Base-by-base conservation (phyloP, 495 filamentous ascomycete genomes). In the Chaetomidium leptoderma region DNA sequence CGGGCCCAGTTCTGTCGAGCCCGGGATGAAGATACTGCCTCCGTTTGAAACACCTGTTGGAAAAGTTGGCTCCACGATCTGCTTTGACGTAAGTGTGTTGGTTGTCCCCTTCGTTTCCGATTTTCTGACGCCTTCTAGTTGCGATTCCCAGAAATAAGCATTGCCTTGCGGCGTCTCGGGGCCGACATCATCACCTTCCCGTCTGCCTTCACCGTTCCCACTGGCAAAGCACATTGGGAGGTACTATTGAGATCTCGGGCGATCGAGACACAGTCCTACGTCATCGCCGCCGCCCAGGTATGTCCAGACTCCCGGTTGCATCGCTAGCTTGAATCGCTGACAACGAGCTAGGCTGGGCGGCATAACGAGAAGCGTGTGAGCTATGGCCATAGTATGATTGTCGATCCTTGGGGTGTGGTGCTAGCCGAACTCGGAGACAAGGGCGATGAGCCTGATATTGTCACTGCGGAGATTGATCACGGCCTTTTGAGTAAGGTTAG, bases 331-430 rank as follows among this genome's bases (percentile, higher is more conserved):
- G 17, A 2, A 11, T 21, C 8, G 27, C 26, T 58, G 16, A 40
- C 7, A 1, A 6, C 10, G 13, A 2, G 16, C 2, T 21, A 58
- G 56, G 54, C 30, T 2, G 68, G 68, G 0, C 54, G 40, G 17
- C 92, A 98, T 70, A 91, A 90, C 66, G 86, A 86, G 63, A 86
- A 84, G 67, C 74, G 92, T 45, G 76, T 76, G 26, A 95, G 89
- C 74, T 97, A 95, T 72, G 93, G 93, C 1, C 86, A 92, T 70
- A 88, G 89, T 47, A 86, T 95, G 79, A 86, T 96, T 36, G 78
- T 97, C 17, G 84, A 86, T 63, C 92, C 92, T 0, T 96, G 92
- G 92, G 92, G 92, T 0, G 79, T 82, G 44, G 78, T 97, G 4
- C 44, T 93, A 23, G 79, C 83, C 1, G 76, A 85, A 61, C 71